These are phyloP conservation scores for Striga asiatica DNA, from an alignment of 257 asterid genomes.

Conservation along the genomic window DNA sequence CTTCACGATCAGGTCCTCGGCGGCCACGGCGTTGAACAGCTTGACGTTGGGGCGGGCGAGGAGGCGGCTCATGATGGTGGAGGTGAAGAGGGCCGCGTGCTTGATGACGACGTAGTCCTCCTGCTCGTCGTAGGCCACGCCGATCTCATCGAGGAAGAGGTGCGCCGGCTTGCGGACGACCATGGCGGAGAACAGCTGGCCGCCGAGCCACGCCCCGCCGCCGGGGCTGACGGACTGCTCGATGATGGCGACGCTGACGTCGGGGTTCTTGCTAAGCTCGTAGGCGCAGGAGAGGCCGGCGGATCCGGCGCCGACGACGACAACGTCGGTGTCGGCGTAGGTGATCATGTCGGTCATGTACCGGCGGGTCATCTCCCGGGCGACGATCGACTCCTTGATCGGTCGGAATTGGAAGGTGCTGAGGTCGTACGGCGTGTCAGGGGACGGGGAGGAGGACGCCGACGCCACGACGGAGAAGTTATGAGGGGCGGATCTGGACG, in stretches of 20 bases:
- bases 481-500: neutral
- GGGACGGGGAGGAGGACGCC: constrained; percentile 53
- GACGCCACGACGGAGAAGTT: constrained; percentile 3
- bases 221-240: constrained; percentile 68
- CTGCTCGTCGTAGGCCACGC: constrained; percentile 49
- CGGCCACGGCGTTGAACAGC: constrained; percentile 92
- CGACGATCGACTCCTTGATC: constrained; percentile 46
- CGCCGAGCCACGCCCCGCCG: constrained; percentile 62
- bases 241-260: constrained; percentile 29
- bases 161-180: constrained; percentile 52
- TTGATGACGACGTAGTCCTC: constrained; percentile 83
- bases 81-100: constrained; percentile 88
- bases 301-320: constrained; percentile 49
- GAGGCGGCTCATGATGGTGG: constrained; percentile 88
- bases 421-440: constrained; percentile 28
- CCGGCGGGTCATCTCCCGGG: constrained; percentile 42
- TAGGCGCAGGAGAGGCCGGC: constrained; percentile 60
- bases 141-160: constrained; percentile 40
- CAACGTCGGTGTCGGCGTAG: constrained; percentile 53
- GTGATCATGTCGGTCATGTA: constrained; percentile 57
- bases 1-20: constrained; percentile 78
- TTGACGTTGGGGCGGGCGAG: constrained; percentile 79
- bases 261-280: constrained; percentile 46
- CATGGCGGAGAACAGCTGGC: constrained; percentile 57
- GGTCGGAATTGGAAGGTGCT: constrained; percentile 31